phyloP scores from a whole-genome alignment of 257 asterid species.

The Solanum raphanifolium region DNA sequence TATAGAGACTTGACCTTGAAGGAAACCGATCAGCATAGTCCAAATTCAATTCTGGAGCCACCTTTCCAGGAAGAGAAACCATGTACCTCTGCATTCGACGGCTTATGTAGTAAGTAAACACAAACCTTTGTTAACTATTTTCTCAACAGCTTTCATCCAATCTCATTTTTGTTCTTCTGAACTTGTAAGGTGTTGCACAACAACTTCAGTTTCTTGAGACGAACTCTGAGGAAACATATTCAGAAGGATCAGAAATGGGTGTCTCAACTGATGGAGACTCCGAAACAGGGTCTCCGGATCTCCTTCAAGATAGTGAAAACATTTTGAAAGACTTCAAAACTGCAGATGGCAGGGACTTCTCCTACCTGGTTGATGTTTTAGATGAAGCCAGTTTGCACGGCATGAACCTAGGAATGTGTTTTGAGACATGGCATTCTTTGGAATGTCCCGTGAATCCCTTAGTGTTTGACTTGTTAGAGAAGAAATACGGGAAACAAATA shows the following conservation, averaged over 20 bases:
- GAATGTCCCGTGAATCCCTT: conserved; percentile 41
- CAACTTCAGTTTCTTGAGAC: conserved; percentile 38
- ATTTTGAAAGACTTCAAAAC: conserved; percentile 28
- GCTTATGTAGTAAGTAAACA: conserved; percentile 18
- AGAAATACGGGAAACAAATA: conserved; percentile 53
- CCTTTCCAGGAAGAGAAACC: conserved; percentile 12
- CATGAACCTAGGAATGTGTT: conserved; percentile 19
- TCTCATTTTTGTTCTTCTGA: conserved; percentile 1
- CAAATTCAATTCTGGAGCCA: conserved; percentile 56
- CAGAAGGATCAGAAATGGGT: conserved; percentile 53
- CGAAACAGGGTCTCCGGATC: conserved; percentile 15
- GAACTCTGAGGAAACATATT: conserved; percentile 35
- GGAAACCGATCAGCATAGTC: conserved; percentile 45
- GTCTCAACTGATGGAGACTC: conserved; percentile 52
- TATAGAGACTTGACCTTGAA: conserved; percentile 15
- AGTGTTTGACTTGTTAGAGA: conserved; percentile 49
- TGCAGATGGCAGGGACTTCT: conserved; percentile 42
- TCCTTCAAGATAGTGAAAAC: conserved; percentile 13
- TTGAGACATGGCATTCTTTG: conserved; percentile 29
- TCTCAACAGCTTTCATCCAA: neutral
- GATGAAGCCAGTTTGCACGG: conserved; percentile 43
- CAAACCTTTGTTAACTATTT: neutral
- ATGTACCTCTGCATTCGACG: conserved; percentile 11
- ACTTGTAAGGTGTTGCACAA: conserved; percentile 33
- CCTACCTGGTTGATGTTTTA: conserved; percentile 67